phyloP scores from a whole-genome alignment of 495 filamentous ascomycete species.

The Halenospora varia region DNA sequence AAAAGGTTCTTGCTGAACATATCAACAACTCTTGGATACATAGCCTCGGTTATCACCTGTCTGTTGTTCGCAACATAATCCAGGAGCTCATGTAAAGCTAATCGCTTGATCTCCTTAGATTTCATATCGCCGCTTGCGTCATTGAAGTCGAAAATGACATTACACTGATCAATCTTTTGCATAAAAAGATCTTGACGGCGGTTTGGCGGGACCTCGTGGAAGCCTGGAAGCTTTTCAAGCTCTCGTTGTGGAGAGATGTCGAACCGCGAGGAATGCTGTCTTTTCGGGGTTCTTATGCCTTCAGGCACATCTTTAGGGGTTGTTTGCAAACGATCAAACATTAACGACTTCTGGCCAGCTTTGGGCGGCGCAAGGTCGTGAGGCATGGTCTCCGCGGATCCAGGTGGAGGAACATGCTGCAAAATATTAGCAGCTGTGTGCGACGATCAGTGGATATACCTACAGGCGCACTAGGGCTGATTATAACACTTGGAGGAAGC shows the following conservation, averaged over 20 bases:
- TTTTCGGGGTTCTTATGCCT: conserved; percentile 88
- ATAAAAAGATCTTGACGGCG: conserved; percentile 97
- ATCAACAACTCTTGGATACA: conserved; percentile 97
- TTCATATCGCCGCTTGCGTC: conserved; percentile 98
- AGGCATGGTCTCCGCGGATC: conserved; percentile 95
- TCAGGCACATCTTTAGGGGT: conserved; percentile 95
- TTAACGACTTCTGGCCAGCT: conserved; percentile 75
- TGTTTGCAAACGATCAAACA: conserved; percentile 88
- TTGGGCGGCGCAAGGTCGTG: conserved; percentile 94
- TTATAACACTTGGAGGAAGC: conserved; percentile 85
- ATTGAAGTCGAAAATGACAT: conserved; percentile 99
- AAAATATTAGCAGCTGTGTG: background rate
- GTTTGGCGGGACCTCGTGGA: conserved; percentile 95
- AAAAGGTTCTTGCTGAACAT: conserved; percentile 99
- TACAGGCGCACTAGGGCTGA: conserved; percentile 93
- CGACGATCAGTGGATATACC: conserved; percentile 33
- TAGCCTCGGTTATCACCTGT: conserved; percentile 96
- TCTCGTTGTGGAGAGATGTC: conserved; percentile 96
- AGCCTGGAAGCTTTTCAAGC: conserved; percentile 95
- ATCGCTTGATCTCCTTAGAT: conserved; percentile 98
- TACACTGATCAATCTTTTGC: conserved; percentile 99
- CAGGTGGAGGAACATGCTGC: conserved; percentile 90
- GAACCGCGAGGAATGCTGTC: conserved; percentile 96
- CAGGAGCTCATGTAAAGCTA: conserved; percentile 92
- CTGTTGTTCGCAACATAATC: conserved; percentile 99